Conservation (phyloP, 306 rosid genomes). For the Sophora flavescens region DNA sequence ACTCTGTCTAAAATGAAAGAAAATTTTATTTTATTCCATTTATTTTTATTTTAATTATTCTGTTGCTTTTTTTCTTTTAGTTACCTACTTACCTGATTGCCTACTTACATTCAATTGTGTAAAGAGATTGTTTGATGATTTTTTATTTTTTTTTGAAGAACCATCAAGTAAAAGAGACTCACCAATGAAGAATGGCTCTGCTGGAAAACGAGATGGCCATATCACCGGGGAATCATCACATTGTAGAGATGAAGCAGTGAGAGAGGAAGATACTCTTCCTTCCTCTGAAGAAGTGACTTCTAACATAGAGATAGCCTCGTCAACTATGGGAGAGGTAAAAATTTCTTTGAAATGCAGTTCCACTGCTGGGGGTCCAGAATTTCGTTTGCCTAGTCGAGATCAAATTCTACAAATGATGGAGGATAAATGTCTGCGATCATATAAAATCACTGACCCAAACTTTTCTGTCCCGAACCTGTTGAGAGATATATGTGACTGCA, state of each 20-base stretch:
- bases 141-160: slow-evolving; percentile 51
- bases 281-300: slow-evolving; percentile 53
- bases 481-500: slow-evolving; percentile 79
- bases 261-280: slow-evolving; percentile 43
- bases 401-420: slow-evolving; percentile 73
- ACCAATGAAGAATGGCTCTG: slow-evolving; percentile 46
- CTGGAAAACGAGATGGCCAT: slow-evolving; percentile 50
- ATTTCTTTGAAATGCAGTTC: slow-evolving; percentile 79
- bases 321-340: slow-evolving; percentile 85
- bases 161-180: slow-evolving; percentile 42
- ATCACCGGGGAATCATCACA: slow-evolving; percentile 46
- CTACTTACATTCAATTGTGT: slow-evolving; percentile 14
- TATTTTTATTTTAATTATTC: background rate
- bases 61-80: slow-evolving; percentile 6
- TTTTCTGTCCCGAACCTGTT: slow-evolving; percentile 80
- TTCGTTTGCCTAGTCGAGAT: slow-evolving; percentile 76
- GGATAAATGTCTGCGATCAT: slow-evolving; percentile 79
- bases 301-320: slow-evolving; percentile 76
- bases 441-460: slow-evolving; percentile 80
- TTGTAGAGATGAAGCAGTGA: slow-evolving; percentile 34
- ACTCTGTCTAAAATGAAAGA: slow-evolving; percentile 13
- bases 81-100: background rate
- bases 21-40: background rate
- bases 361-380: slow-evolving; percentile 64
- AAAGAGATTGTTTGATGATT: slow-evolving; percentile 4